Percentiles rank a stretch among this genome's conserved stretches.
Evolutionary conservation across 441 rosid genomes (phyloP).

Genomic region (Gossypium schwendimanii): DNA sequence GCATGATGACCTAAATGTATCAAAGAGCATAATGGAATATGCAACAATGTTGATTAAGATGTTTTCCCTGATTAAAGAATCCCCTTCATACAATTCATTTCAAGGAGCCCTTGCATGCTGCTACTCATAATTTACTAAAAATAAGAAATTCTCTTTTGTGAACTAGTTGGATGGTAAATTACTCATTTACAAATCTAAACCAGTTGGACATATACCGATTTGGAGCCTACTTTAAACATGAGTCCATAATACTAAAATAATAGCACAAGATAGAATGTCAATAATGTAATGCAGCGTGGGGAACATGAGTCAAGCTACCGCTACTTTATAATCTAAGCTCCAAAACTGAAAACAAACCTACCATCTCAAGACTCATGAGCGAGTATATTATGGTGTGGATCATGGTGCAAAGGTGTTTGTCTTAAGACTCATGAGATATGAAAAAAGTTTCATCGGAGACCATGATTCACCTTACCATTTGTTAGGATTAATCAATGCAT

Average conservation of each 20-base stretch:
- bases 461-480: neutral
- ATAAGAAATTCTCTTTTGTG: neutral
- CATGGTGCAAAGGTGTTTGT: constrained; percentile 37
- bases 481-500: neutral
- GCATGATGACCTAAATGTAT: neutral
- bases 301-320: neutral
- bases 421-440: neutral
- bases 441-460: neutral
- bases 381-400: constrained; percentile 91
- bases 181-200: neutral
- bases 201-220: neutral
- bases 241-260: neutral
- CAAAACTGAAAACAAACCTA: neutral
- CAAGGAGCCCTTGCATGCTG: neutral
- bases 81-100: neutral
- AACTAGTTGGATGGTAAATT: neutral
- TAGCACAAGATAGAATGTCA: neutral
- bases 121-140: neutral
- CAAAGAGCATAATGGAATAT: neutral
- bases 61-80: neutral
- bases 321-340: neutral
- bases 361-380: constrained; percentile 31
- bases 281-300: neutral
- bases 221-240: neutral
- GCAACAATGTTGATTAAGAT: neutral